phyloP scores from a whole-genome alignment of 2,329 filamentous ascomycete species.

The Conoideocrella luteorostrata region DNA sequence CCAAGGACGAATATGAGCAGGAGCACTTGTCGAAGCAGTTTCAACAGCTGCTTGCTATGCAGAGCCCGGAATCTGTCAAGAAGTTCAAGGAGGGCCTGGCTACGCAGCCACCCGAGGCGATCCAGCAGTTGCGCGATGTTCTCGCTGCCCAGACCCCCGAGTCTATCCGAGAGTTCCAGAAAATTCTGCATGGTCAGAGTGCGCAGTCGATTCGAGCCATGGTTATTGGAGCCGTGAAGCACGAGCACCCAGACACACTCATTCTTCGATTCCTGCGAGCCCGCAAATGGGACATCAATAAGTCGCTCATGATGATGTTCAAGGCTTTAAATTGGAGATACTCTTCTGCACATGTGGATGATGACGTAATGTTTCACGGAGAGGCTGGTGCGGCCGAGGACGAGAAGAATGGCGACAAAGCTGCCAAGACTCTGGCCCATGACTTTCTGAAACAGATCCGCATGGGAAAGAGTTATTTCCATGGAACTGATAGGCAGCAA shows the following conservation, averaged over 20 bases:
- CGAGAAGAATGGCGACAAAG: conserved; percentile 19
- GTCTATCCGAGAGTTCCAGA: conserved; percentile 2
- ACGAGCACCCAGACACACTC: conserved; percentile 30
- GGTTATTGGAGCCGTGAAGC: conserved; percentile 12
- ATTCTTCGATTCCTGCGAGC: conserved; percentile 33
- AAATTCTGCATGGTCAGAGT: conserved; percentile 3
- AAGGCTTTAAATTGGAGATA: conserved; percentile 30
- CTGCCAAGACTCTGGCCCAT: background rate
- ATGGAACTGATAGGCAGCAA: conserved; percentile 27
- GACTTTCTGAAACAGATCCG: conserved; percentile 30
- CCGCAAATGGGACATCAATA: conserved; percentile 32
- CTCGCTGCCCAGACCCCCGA: conserved; percentile 2
- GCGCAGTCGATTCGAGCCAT: conserved; percentile 8
- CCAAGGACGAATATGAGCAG: background rate
- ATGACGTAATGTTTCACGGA: conserved; percentile 24
- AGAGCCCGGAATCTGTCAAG: conserved; percentile 3
- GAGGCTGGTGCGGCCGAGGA: conserved; percentile 23
- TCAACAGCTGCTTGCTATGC: background rate
- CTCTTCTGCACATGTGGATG: conserved; percentile 23
- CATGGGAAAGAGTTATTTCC: conserved; percentile 31
- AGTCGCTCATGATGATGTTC: conserved; percentile 32
- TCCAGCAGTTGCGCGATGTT: conserved; percentile 5
- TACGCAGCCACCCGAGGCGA: background rate
- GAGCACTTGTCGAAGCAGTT: background rate
- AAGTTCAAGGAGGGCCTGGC: conserved; percentile 2